A percentile compares a stretch with the other conserved stretches of the same genome.
Evolutionary conservation across 768 basidiomycete species (phyloP).

Genomic region (Macrolepiota fuliginosa): DNA sequence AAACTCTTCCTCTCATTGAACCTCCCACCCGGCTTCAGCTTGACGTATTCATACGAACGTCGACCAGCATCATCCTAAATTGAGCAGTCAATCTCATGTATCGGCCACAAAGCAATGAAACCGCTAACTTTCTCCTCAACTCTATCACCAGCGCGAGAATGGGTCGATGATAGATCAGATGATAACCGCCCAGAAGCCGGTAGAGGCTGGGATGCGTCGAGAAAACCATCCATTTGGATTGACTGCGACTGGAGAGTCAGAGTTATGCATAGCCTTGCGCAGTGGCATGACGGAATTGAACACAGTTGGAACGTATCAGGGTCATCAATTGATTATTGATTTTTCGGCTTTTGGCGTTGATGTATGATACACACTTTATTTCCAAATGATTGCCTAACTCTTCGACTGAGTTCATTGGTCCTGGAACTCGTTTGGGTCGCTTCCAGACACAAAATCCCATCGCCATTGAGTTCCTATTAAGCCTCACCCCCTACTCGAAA

Average conservation of each 20-base stretch:
- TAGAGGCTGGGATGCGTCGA: not conserved
- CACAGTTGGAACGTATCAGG: no score
- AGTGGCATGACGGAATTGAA: not conserved
- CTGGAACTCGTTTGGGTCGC: no score
- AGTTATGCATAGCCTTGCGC: not conserved
- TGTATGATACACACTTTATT: no score
- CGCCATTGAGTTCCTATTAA: no score
- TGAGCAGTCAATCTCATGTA: not conserved
- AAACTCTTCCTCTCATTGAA: not conserved
- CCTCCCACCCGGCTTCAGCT: not conserved
- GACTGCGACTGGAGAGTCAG: not conserved
- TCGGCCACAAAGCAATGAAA: no score
- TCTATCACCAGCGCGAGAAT: not conserved
- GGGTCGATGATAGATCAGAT: not conserved
- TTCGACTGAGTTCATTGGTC: no score
- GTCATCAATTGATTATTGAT: no score
- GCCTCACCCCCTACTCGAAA: no score
- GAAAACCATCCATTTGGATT: not conserved
- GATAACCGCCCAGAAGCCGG: not conserved
- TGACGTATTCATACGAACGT: not conserved
- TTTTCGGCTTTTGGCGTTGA: no score
- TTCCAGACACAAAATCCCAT: no score
- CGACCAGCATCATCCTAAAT: not conserved
- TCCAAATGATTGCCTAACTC: no score
- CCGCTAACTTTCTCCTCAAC: not conserved